Evolutionary conservation across 1,284 basidiomycete genomes (phyloP), one percentile per base, ranked within the genome.

Genomic region (Pulchroboletus neoregius): DNA sequence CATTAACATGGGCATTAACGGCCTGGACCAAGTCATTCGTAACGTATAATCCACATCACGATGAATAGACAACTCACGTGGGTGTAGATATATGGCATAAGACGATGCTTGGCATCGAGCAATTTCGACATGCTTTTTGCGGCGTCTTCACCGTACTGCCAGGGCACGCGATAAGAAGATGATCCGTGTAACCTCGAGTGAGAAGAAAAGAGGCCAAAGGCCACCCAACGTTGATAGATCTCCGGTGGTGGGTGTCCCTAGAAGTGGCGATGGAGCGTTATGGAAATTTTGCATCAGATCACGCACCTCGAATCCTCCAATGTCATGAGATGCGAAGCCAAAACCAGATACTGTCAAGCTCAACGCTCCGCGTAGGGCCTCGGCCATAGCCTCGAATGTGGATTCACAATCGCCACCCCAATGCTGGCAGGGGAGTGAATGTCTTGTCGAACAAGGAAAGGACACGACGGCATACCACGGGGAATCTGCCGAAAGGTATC

Each of bases 391-490:
- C 59, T 86, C 83, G 66, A 79, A 87, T 0, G 83, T 85, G 11
- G 81, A 84, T 62, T 87, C 84, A 63, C 84, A 87, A 54, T 89
- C 85, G 3, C 85, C 85, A 26, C 84, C 84, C 85, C 85, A 87
- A 58, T 84, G 81, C 65, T 82, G 68, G 22, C 62, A 64, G 50
- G 64, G 68, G 23, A 18, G 8, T 50, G 26, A 54, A 15, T 39
- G 7, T 23, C 18, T 33, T n/a, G 18, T 20, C 11, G 0, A 23
- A 34, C 31, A 30, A 43, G 15, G 10, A 16, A 35, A n/a, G 6
- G 22, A 10, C 32, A n/a, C 6, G 30, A 36, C 11, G 0, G n/a
- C 42, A 39, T 45, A 55, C 54, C 37, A 55, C 54, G 18, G 54
- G 54, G 37, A 56, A 55, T 31, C 53, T 55, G 23, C 30, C 23